A percentile compares a stretch with the other conserved stretches of the same genome.
phyloP scores from a whole-genome alignment of 805 yeast genomes.

The Cyberlindnera mississippiensis region DNA sequence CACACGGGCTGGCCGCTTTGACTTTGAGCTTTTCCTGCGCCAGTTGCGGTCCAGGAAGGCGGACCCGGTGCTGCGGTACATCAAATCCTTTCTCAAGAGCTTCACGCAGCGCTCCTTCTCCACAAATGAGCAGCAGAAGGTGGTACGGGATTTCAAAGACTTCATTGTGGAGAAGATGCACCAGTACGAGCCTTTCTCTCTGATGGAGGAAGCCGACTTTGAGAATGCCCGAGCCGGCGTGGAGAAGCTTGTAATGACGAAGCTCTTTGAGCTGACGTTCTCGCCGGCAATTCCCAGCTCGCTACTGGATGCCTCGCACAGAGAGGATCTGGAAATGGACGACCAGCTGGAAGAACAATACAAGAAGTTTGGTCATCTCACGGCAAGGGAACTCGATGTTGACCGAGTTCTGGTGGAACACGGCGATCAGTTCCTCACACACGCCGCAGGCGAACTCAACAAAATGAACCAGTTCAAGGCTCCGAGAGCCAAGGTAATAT shows the following conservation, averaged over 20 bases:
- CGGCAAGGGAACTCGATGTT: slow-evolving; percentile 74
- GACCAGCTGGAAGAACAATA: slow-evolving; percentile 44
- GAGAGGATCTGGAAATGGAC: slow-evolving; percentile 63
- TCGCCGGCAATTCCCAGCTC: slow-evolving; percentile 62
- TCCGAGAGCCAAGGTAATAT: slow-evolving; percentile 91
- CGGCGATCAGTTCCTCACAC: slow-evolving; percentile 50
- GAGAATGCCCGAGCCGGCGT: slow-evolving; percentile 84
- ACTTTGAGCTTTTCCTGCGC: slow-evolving; percentile 74
- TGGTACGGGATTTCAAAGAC: slow-evolving; percentile 68
- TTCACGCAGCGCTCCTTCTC: slow-evolving; percentile 63
- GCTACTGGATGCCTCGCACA: slow-evolving; percentile 50
- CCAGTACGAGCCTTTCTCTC: slow-evolving; percentile 67
- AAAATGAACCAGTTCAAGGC: slow-evolving; percentile 83
- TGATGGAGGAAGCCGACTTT: slow-evolving; percentile 54
- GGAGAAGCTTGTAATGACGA: slow-evolving; percentile 88
- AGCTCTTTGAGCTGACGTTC: slow-evolving; percentile 72
- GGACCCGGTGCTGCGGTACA: slow-evolving; percentile 83
- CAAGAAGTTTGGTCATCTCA: slow-evolving; percentile 59
- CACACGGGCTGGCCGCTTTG: slow-evolving; percentile 43
- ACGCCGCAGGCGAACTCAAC: slow-evolving; percentile 70
- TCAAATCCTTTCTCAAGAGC: slow-evolving; percentile 77
- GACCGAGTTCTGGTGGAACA: slow-evolving; percentile 44
- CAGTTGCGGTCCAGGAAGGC: slow-evolving; percentile 73
- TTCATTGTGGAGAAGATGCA: slow-evolving; percentile 65
- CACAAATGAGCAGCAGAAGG: slow-evolving; percentile 70